These are phyloP conservation scores for Mycena chlorophos DNA, from an alignment of 768 basidiomycete genomes.

Conservation along the genomic window DNA sequence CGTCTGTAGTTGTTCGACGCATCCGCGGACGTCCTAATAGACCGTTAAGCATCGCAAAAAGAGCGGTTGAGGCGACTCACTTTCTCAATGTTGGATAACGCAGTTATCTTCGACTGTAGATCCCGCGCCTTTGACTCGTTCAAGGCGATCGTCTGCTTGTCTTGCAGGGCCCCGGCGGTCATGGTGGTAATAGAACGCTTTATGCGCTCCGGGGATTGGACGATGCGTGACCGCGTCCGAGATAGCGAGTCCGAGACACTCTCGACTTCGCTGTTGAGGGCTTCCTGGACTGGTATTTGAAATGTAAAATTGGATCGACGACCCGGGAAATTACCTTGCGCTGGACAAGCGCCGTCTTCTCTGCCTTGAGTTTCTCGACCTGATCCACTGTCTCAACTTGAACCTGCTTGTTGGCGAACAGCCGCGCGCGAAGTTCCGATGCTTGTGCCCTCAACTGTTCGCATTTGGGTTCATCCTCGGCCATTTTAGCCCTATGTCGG, in stretches of 20 bases:
- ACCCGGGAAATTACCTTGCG: conserved; percentile 51
- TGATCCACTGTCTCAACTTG: conserved; percentile 61
- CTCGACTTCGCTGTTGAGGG: conserved; percentile 58
- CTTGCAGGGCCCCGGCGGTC: conserved; percentile 63
- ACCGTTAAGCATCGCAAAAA: neutral
- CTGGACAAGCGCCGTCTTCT: conserved; percentile 62
- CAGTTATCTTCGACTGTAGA: conserved; percentile 70
- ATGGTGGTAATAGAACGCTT: conserved; percentile 80
- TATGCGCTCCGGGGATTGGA: conserved; percentile 90
- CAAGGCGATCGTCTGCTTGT: conserved; percentile 63
- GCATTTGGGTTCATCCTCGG: conserved; percentile 69
- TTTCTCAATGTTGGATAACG: conserved; percentile 74
- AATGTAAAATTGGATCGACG: neutral
- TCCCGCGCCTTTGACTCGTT: conserved; percentile 78
- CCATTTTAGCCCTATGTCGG: conserved; percentile 53
- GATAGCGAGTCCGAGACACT: conserved; percentile 59
- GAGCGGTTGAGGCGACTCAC: conserved; percentile 33
- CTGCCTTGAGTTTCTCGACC: conserved; percentile 69
- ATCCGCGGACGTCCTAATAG: conserved; percentile 65
- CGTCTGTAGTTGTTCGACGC: conserved; percentile 73
- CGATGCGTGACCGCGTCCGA: conserved; percentile 72
- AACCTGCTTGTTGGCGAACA: conserved; percentile 69
- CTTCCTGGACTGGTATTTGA: conserved; percentile 44
- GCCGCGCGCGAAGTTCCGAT: conserved; percentile 55
- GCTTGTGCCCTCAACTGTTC: conserved; percentile 63